Base-by-base conservation (phyloP, 345 rosid genomes). In the Pseudoturritis turrita region DNA sequence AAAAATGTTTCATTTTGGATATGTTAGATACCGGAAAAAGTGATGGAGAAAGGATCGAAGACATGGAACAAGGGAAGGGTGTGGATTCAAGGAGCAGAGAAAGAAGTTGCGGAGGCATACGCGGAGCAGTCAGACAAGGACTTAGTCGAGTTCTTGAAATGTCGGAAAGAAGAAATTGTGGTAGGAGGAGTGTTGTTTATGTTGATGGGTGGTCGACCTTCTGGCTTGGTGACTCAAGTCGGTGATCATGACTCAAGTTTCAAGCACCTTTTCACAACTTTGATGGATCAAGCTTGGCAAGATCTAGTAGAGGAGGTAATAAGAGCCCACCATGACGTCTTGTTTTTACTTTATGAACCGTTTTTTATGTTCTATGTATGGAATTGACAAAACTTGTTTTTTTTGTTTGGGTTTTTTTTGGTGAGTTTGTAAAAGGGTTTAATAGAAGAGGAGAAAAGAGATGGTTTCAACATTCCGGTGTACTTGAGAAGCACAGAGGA, bases 251-350 rank as follows among this genome's bases (percentile, higher is more conserved):
- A 81, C 58, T 74, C 86, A 0, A 62, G 77, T 33, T 71, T 71
- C 26, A 83, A 81, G 58, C 83, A 83, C 51, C 85, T 79, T 22
- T 85, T 83, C 66, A 73, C 83, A 14, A 40, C 54, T 41, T 75
- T 80, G 55, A 77, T 85, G 87, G 83, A 85, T 77, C 82, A 76
- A 22, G 81, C 85, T 59, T 85, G 89, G 86, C 82, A 81, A 64
- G 87, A 85, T 73, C 58, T 85, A 21, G 43, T 85, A 69, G 75
- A 81, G 7, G 85, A 83, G 86, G 86, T 82, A 76, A 11, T 57
- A 36, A 21, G 10, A 57, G 15, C 35, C 36, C 35, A 39, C 50
- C 8, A 9, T 50, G 19, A n/a, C n/a, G n/a, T n/a, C n/a, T n/a
- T n/a, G n/a, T n/a, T n/a, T n/a, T 39, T 40, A 39, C 36, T 14